phyloP scores from a whole-genome alignment of 306 rosid species.

The Citrullus colocynthis region DNA sequence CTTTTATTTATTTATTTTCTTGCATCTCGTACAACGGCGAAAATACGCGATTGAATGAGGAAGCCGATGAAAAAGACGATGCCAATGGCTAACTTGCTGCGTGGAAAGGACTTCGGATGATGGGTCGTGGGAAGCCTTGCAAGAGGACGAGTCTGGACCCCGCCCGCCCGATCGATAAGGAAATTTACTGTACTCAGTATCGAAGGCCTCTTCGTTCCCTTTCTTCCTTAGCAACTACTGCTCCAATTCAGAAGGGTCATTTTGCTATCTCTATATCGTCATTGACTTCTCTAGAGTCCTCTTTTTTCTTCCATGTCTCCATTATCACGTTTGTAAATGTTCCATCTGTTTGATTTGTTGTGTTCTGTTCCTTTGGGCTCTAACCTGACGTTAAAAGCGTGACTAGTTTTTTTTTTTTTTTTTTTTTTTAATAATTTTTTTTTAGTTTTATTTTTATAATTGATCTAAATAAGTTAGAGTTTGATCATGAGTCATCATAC shows the following conservation, averaged over 20 bases:
- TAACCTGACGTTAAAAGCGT: conserved; percentile 86
- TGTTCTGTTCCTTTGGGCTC: background rate
- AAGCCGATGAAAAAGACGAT: conserved; percentile 57
- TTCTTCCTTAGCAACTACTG: conserved; percentile 38
- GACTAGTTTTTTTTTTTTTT: conserved; percentile 45
- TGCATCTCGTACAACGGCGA: conserved; percentile 23
- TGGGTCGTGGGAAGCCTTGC: conserved; percentile 85
- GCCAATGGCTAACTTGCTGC: conserved; percentile 48
- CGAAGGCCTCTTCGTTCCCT: conserved; percentile 76
- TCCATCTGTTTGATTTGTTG: background rate
- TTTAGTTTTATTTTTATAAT: background rate
- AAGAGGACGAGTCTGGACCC: conserved; percentile 92
- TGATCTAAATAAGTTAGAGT: conserved; percentile 67
- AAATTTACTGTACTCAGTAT: conserved; percentile 70
- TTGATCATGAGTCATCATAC: conserved; percentile 66
- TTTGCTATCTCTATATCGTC: conserved; percentile 59
- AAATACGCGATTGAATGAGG: conserved; percentile 39
- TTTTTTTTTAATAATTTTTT: conserved; percentile 12
- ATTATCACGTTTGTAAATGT: background rate
- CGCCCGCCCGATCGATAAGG: conserved; percentile 72
- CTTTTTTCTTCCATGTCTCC: background rate
- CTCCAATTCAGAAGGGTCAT: conserved; percentile 86
- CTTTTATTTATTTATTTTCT: too few species aligned
- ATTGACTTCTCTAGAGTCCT: conserved; percentile 74
- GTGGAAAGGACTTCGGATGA: conserved; percentile 84